Percentiles rank a stretch among this genome's conserved stretches.
Evolutionary conservation across 2,329 filamentous ascomycete genomes (phyloP).

Genomic region (Westerdykella aurantiaca): DNA sequence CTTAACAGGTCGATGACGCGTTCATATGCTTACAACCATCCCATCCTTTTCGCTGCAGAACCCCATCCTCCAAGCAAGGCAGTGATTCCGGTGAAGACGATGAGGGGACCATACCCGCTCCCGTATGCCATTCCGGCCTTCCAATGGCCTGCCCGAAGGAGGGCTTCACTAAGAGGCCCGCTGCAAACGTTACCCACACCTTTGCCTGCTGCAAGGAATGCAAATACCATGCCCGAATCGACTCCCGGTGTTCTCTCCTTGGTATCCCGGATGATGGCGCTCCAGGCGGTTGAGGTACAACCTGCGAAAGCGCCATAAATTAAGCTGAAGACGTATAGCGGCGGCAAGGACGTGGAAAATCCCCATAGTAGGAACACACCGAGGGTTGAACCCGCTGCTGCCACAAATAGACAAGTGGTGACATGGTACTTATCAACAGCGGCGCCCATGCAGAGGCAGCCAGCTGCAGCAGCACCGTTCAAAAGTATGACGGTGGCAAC

Average conservation of each 20-base stretch:
- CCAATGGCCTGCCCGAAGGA: slow-evolving; percentile 37
- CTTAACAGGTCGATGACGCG: background rate
- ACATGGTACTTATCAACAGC: slow-evolving; percentile 38
- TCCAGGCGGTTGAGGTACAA: slow-evolving; percentile 39
- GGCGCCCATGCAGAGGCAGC: slow-evolving; percentile 35
- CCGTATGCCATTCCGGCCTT: slow-evolving; percentile 36
- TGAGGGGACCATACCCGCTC: slow-evolving; percentile 33
- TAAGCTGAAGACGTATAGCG: slow-evolving; percentile 41
- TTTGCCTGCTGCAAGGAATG: slow-evolving; percentile 44
- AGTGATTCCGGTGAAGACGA: slow-evolving; percentile 36
- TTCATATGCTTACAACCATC: slow-evolving; percentile 22
- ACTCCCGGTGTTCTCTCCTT: slow-evolving; percentile 28
- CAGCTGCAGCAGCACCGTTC: slow-evolving; percentile 37
- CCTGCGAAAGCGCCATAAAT: slow-evolving; percentile 41
- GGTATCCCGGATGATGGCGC: slow-evolving; percentile 42
- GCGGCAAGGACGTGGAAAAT: slow-evolving; percentile 37
- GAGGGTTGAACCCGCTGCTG: slow-evolving; percentile 31
- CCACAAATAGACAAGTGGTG: slow-evolving; percentile 35
- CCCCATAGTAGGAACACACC: slow-evolving; percentile 44
- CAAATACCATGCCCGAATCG: slow-evolving; percentile 48
- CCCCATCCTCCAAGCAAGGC: slow-evolving; percentile 24
- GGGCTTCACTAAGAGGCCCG: slow-evolving; percentile 47
- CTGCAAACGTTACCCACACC: slow-evolving; percentile 49
- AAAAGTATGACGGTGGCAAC: slow-evolving; percentile 38
- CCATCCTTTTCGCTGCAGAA: slow-evolving; percentile 24